Base-by-base conservation (phyloP, 2,329 filamentous ascomycete species). In the Byssochlamys sp. region DNA sequence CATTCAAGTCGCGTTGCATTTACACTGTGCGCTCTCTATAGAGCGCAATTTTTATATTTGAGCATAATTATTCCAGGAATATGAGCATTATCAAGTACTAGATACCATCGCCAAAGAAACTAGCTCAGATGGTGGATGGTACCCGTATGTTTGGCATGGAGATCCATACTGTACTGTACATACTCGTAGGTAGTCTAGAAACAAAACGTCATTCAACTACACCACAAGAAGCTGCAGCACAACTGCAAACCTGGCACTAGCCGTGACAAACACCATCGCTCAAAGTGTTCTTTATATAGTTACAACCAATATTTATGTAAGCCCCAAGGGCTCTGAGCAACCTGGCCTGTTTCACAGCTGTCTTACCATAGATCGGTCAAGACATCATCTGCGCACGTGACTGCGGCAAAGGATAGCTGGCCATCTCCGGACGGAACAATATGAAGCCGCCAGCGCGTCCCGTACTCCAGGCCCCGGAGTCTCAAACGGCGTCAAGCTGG, bases 341-440 rank as follows among this genome's bases (percentile, higher is more conserved):
- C 14, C 31, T 33, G 3, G 14, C 10, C 3, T 12, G 31, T 33
- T 7, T 33, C 31, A 33, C 31, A 33, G 14, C 31, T 33, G 31
- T 33, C 31, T 33, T 19, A 19, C 19, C 19, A 19, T 33, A 12
- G 31, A 33, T 10, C 31, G 31, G 9, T 9, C 31, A 33, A 33
- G 31, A 33, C 31, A 14, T 45, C 39, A 45, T 45, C 39, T 24
- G 39, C 0, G n/a, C 39, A 45, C 39, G 39, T 45, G 39, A 45
- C 24, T 26, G 2, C 1, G 7, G 5, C 57, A 59, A 52, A 55
- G 58, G 52, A 54, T 63, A 64, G 62, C 59, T 64, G 62, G 57
- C 62, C 57, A 58, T 60, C 39, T 45, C 55, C 28, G 52, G 19
- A 10, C 58, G 60, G 60, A 56, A 33, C 33, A 58, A 59, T 27